These are phyloP conservation scores for Rhodotorula sp. DNA, from an alignment of 1,284 basidiomycete species.

Conservation along the genomic window DNA sequence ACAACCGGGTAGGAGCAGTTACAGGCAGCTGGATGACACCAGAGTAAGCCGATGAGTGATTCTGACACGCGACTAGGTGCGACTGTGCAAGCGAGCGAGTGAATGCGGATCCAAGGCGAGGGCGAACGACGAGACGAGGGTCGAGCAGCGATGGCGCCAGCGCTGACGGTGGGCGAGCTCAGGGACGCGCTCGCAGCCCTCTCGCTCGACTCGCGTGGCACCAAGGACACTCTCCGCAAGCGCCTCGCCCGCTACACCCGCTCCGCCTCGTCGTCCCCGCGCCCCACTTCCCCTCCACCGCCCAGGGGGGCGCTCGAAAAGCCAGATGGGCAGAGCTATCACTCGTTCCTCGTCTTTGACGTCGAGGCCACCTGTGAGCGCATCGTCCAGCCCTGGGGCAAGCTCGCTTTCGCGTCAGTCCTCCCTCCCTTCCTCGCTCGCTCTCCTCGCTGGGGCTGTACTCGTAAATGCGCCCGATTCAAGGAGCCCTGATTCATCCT, in stretches of 20 bases:
- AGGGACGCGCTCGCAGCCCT: conserved; percentile 40
- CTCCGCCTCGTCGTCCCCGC: background rate
- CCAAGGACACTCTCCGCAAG: conserved; percentile 44
- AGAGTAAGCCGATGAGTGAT: background rate
- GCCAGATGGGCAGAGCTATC: conserved; percentile 43
- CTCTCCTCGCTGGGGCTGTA: background rate
- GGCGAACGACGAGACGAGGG: too few relatives aligned
- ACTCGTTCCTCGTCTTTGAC: conserved; percentile 61
- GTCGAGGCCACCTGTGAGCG: conserved; percentile 86
- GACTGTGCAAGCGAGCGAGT: background rate
- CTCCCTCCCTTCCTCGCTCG: background rate
- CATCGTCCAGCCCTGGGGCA: conserved; percentile 15
- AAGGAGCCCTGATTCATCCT: background rate
- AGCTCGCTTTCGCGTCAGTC: conserved; percentile 33
- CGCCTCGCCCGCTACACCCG: conserved; percentile 10
- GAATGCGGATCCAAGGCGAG: background rate
- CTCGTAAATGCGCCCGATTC: too few relatives aligned
- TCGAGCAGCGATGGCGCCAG: background rate
- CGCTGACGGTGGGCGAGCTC: conserved; percentile 12
- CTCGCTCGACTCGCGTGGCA: conserved; percentile 48
- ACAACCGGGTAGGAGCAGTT: background rate
- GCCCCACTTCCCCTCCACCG: background rate
- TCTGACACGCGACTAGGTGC: background rate
- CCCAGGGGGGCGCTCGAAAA: background rate
- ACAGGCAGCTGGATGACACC: background rate